Base-by-base conservation (phyloP, 2,329 filamentous ascomycete genomes). In the Cladorrhinum sp. region DNA sequence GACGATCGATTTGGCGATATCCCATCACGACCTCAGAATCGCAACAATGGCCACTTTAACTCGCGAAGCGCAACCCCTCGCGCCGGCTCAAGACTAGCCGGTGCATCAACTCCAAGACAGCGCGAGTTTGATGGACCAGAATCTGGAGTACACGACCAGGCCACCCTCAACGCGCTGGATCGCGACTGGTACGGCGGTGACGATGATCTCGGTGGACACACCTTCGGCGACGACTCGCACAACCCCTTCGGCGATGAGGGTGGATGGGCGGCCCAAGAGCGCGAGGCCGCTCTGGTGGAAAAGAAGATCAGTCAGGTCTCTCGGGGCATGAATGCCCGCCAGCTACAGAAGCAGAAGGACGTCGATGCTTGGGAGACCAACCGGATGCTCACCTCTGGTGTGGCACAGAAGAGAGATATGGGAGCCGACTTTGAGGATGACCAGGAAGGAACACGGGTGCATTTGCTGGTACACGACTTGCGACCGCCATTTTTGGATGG, bases 281-380 rank as follows among this genome's bases (percentile, higher is more conserved):
- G 91, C 70, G 92, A 96, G 74, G 83, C 83, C 16, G 88, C 86
- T 14, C 77, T 92, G 73, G 81, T 86, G 8, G 91, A 96, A 74
- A 95, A 91, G 80, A 95, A 95, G 78, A 82, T 87, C 4, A 87
- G 83, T 57, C 87, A 84, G 69, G 84, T 81, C 69, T 57, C 67
- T 12, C 84, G 79, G 58, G 81, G 86, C 3, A 82, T 89, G 73
- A 91, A 86, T 71, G 89, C 89, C 50, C 84, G 90, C 55, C 87
- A 88, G 63, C 82, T 91, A 61, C 92, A 96, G 75, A 91, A 93
- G 69, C 91, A 96, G 73, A 92, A 90, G 72, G 95, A 99, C 72
- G 92, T 95, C 49, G 95, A 99, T 75, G 94, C 93, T 0, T 99
- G 95, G 95, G 96, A 99, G 75, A 95, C 94, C 16, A 99, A 99